Conservation (phyloP, 345 rosid species). For the Brassica juncea region DNA sequence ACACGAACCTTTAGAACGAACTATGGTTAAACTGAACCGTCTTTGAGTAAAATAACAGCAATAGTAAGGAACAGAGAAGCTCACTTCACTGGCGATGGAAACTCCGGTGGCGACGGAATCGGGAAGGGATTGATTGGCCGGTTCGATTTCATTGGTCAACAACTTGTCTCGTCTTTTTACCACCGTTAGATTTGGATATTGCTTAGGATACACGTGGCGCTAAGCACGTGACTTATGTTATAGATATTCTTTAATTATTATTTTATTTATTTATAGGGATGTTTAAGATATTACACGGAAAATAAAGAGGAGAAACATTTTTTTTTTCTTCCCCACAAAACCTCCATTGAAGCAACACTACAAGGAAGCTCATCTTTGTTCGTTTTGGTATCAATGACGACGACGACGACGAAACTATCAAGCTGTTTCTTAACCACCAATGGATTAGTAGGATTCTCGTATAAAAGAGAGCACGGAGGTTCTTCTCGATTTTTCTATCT, state of each 20-base stretch:
- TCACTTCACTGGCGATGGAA: no score
- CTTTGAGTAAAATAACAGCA: background rate
- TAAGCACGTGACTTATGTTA: background rate
- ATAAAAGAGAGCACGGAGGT: slow-evolving; percentile 28
- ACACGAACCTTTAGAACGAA: slow-evolving; percentile 21
- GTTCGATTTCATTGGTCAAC: background rate
- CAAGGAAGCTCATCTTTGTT: background rate
- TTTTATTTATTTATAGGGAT: background rate
- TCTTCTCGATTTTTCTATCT: slow-evolving; percentile 42
- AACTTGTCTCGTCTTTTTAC: background rate
- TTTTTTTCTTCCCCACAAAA: background rate
- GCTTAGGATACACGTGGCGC: slow-evolving; percentile 36
- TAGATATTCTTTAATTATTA: background rate
- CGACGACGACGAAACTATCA: slow-evolving; percentile 68
- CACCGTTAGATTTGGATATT: slow-evolving; percentile 39
- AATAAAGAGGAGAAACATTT: background rate
- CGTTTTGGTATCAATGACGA: slow-evolving; percentile 45
- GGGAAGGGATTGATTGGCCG: background rate
- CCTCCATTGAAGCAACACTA: slow-evolving; percentile 39
- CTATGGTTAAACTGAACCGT: slow-evolving; percentile 31
- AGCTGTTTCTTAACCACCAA: slow-evolving; percentile 50
- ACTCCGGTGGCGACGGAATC: background rate
- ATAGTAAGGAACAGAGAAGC: no score
- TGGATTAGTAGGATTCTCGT: slow-evolving; percentile 43
- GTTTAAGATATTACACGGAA: slow-evolving; percentile 7